Evolutionary conservation across 2,329 filamentous ascomycete species (phyloP), one percentile per base, ranked within the genome.

Genomic region (Penicillium sp.): DNA sequence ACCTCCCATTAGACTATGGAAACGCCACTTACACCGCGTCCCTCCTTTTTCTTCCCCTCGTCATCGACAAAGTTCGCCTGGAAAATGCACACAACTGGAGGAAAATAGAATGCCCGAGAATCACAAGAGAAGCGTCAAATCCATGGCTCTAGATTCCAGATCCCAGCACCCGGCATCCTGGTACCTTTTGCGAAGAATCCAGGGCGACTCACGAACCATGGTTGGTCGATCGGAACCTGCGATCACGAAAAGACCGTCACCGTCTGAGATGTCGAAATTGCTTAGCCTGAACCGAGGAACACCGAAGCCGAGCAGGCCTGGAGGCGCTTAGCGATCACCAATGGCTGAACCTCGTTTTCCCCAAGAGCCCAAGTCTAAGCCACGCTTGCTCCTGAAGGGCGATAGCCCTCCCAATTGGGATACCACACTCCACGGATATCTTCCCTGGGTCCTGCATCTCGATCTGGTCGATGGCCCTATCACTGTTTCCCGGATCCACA

Each of bases 401-500:
- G 35, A 41, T 15, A 41, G 35, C 11, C 35, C 2, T 41, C 35
- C 35, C 35, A 41, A 41, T 41, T 15, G 11, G 11, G 35, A 41
- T 41, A 41, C 13, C 35, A 41, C 35, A 13, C 35, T 41, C 35
- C 35, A 41, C 5, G 8, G 11, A 41, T 15, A 15, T 41, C 35
- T 41, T 41, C 11, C 35, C 15, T 49, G 51, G 60, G 35, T 41
- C 35, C 35, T 41, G 63, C 61, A 65, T 62, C 61, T 65, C 44
- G 54, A 64, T 67, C 57, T 66, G 58, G 53, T 44, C 45, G 21
- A 62, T 58, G 56, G 56, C 26, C 58, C 58, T 62, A 62, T 60
- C 58, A 41, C 38, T 55, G 50, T 62, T 65, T 64, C 59, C 54
- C 55, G 64, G 64, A 60, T 67, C 66, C 64, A 67, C 66, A 35